Percentiles rank a stretch among this genome's conserved stretches.
Conservation (phyloP, 306 rosid species). For the Sesbania bispinosa region DNA sequence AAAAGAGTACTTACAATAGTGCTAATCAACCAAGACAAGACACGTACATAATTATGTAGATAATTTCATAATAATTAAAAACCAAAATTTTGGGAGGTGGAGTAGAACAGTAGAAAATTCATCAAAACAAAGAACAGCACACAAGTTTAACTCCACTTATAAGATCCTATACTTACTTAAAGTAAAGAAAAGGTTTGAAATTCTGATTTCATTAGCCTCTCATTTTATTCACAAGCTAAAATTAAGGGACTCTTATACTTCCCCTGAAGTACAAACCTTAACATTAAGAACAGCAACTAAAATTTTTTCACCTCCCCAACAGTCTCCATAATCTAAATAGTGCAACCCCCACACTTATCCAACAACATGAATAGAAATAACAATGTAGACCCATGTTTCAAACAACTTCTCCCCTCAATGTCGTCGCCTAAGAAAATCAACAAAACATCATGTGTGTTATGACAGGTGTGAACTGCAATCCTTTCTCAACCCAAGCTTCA, state of each 20-base stretch:
- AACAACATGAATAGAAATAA: not conserved
- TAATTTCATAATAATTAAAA: not conserved
- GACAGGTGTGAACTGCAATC: not conserved
- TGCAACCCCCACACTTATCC: not conserved
- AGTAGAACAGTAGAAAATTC: not conserved
- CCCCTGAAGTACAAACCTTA: not conserved
- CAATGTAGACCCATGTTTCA: not conserved
- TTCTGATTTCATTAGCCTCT: not conserved
- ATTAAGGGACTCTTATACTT: not conserved
- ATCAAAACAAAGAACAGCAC: not conserved
- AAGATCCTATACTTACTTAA: not conserved
- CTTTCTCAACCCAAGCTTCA: not conserved
- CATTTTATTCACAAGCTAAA: not conserved
- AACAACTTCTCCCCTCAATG: not conserved
- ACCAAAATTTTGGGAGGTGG: not conserved
- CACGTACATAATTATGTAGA: not conserved
- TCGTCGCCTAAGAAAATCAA: not conserved
- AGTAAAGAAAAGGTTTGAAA: not conserved
- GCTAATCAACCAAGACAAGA: not conserved
- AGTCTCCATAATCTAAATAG: not conserved
- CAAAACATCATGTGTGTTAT: not conserved
- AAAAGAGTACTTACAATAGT: not conserved
- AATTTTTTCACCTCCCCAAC: not conserved
- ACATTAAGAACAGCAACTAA: not conserved
- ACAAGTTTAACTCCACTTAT: not conserved